These are phyloP conservation scores for Cucurbita ficifolia DNA, from an alignment of 306 rosid genomes.

Conservation along the genomic window DNA sequence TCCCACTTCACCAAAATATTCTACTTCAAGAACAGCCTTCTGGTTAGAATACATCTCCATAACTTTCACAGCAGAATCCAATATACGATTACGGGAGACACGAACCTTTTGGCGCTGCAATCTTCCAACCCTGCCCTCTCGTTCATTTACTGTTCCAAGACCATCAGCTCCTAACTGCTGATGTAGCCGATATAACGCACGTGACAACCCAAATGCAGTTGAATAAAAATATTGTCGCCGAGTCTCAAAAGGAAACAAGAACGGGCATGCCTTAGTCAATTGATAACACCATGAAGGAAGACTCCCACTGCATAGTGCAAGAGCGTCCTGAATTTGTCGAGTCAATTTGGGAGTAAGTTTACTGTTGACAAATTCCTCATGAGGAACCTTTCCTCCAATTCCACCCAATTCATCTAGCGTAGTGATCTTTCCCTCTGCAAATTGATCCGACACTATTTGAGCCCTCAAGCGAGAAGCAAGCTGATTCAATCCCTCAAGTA, in stretches of 20 bases:
- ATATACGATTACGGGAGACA: conserved; percentile 82
- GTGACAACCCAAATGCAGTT: conserved; percentile 95
- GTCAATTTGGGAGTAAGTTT: conserved; percentile 98
- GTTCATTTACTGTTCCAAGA: conserved; percentile 68
- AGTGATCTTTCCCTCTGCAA: conserved; percentile 52
- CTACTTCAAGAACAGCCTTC: conserved; percentile 97
- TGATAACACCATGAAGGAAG: conserved; percentile 99
- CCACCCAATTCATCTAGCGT: conserved; percentile 48
- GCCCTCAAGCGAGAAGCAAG: conserved; percentile 79
- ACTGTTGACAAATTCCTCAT: conserved; percentile 75
- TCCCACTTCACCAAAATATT: conserved; percentile 99
- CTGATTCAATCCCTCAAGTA: conserved; percentile 92
- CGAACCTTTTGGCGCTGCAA: conserved; percentile 97
- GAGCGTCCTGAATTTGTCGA: conserved; percentile 95
- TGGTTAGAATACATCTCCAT: conserved; percentile 99
- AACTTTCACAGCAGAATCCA: conserved; percentile 97
- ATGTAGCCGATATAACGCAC: conserved; percentile 86
- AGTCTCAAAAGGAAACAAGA: conserved; percentile 93
- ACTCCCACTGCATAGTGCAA: conserved; percentile 99
- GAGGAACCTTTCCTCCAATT: conserved; percentile 43
- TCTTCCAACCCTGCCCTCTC: conserved; percentile 97
- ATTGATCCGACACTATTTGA: conserved; percentile 53
- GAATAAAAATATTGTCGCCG: conserved; percentile 93
- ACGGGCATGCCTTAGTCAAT: conserved; percentile 94
- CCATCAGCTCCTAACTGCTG: conserved; percentile 99